Base-by-base conservation (phyloP, 1,139 yeast genomes). In the Yamadazyma aaseri region DNA sequence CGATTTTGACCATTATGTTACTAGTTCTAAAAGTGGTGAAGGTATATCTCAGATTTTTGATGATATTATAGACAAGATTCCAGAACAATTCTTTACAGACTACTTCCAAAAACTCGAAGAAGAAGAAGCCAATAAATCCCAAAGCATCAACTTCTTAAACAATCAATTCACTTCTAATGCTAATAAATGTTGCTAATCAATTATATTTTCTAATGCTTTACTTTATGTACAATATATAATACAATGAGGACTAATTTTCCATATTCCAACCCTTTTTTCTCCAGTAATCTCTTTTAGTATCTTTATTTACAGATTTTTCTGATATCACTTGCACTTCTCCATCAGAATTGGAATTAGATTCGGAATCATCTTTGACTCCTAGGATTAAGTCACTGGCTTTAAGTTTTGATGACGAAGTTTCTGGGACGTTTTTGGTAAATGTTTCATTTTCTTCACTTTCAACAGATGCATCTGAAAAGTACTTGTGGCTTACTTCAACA, bases 11-110 rank as follows among this genome's bases (percentile, higher is more conserved):
- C 46, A 61, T 13, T 60, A 59, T 39, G 37, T 49, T 21, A 71
- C 79, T 3, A 73, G 80, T 51, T 72, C 81, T 10, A 73, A 70
- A 45, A 48, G 60, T 2, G 76, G 77, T 17, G 49, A 52, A 2
- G 79, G 79, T 1, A 54, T 76, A 3, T 28, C 31, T 1, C 68
- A 62, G 17, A 41, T 76, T 20, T 76, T 76, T 46, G 63, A 66
- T 33, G 50, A 53, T 17, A 58, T 76, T 2, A 56, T 71, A 2
- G 63, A 62, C 10, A 60, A 50, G 9, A 74, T 86, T 1, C 71
- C 65, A 20, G 71, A 63, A 3, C 34, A 39, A 4, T 56, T 50
- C 32, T 58, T 58, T 33, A 49, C 40, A 10, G 40, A 47, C 1
- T 50, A 50, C 37, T 43, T 48, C 18, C 40, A 46, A 15, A 29